Evolutionary conservation across 1,284 basidiomycete genomes (phyloP), one percentile per base, ranked within the genome.

Genomic region (Ustilago crameri): DNA sequence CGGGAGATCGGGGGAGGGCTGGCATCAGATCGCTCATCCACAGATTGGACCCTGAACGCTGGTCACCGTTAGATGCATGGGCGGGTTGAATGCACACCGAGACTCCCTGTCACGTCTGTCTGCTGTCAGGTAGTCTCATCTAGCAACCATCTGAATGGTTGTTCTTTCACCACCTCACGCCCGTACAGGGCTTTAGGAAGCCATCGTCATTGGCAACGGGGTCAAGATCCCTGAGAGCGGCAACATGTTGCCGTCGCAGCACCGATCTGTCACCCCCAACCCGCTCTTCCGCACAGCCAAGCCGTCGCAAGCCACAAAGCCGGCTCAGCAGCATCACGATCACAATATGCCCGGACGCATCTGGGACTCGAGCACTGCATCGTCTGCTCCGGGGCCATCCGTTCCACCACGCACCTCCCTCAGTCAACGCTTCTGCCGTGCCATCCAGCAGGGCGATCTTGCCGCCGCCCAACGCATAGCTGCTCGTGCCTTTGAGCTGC

Each of bases 351-450:
- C 30, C 10, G 14, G 9, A n/a, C n/a, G n/a, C 49, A 17, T 20
- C 12, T 27, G n/a, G 9, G 15, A 18, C 9, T 30, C 24, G 20
- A 27, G 14, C n/a, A 40, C 35, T 15, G 15, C 57, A 45, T 50
- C 49, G 8, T 30, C 53, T 20, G 32, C 20, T 26, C 18, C 54
- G 18, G 53, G 56, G 1, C 58, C 56, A 27, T 59, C 66, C 5
- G 2, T 27, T 0, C 22, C 42, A 8, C 44, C 58, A 15, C 46
- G 52, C 4, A 75, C 67, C n/a, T 59, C 67, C 3, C 51, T 78
- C 20, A 63, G 71, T 20, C 74, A 77, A 48, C 70, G 76, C 3
- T 78, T 78, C 38, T 48, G 75, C 18, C 51, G 72, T 3, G 75
- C 76, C 3, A 58, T 78, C 30, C 73, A 75, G 23, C 51, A 70